phyloP scores from a whole-genome alignment of 116 monocot genomes.

The Cymodocea nodosa region DNA sequence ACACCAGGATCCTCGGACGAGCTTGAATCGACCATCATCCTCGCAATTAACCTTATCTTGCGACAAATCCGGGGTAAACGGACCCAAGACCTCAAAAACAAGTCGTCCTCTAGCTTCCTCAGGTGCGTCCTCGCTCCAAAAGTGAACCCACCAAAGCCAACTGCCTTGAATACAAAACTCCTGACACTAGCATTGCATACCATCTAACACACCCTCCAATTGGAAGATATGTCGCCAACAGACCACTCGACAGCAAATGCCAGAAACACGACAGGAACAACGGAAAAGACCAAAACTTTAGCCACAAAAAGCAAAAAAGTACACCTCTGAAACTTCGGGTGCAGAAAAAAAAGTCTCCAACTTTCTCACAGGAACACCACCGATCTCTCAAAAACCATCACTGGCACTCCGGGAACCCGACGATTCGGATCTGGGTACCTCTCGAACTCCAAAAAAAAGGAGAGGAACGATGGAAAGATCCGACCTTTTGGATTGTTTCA shows the following conservation, averaged over 20 bases:
- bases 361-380: too few species aligned
- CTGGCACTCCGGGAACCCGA: too few species aligned
- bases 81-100: constrained; percentile 17
- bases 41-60: constrained; percentile 15
- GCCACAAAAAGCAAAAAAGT: too few species aligned
- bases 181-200: constrained; percentile 45
- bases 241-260: not conserved
- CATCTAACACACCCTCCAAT: constrained; percentile 31
- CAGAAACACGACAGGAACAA: not conserved
- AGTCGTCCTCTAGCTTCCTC: constrained; percentile 9
- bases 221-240: not conserved
- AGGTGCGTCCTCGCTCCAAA: constrained; percentile 10
- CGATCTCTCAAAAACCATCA: too few species aligned
- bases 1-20: constrained; percentile 12
- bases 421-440: too few species aligned
- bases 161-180: constrained; percentile 19
- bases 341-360: too few species aligned
- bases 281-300: not conserved
- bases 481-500: too few species aligned
- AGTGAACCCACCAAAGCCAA: constrained; percentile 12
- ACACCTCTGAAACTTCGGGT: too few species aligned
- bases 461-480: too few species aligned
- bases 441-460: too few species aligned
- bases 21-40: constrained; percentile 49
- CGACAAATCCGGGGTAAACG: constrained; percentile 9